Evolutionary conservation across 352 stramenopile species (phyloP).

Genomic region (Globisporangium abappressorium): DNA sequence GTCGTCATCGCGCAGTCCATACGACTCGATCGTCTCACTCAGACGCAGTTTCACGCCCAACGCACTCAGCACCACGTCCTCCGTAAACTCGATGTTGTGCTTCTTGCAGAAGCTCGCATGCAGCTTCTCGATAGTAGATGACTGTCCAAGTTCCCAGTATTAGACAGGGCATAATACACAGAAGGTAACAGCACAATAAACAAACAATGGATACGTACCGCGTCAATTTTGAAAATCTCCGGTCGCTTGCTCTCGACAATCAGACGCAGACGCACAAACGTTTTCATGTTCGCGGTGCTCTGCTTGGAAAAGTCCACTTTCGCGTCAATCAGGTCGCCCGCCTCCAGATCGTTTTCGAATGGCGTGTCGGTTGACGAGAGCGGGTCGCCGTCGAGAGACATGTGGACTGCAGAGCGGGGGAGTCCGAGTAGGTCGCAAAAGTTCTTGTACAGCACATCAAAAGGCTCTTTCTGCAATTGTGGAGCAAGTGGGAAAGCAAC

Average conservation of each 20-base stretch:
- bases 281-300: slow-evolving; percentile 42
- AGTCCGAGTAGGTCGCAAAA: slow-evolving; percentile 68
- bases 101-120: slow-evolving; percentile 61
- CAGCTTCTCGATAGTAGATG: slow-evolving; percentile 54
- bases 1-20: slow-evolving; percentile 53
- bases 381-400: slow-evolving; percentile 55
- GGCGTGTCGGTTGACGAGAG: slow-evolving; percentile 32
- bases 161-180: background rate
- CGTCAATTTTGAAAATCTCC: slow-evolving; percentile 70
- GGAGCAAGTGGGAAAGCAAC: background rate
- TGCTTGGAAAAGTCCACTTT: slow-evolving; percentile 72
- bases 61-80: slow-evolving; percentile 55
- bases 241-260: slow-evolving; percentile 49
- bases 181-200: background rate
- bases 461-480: slow-evolving; percentile 48
- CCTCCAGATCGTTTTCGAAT: slow-evolving; percentile 38
- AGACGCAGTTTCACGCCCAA: slow-evolving; percentile 40
- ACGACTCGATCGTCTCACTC: slow-evolving; percentile 40
- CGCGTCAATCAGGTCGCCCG: slow-evolving; percentile 64
- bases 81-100: slow-evolving; percentile 40
- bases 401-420: slow-evolving; percentile 50
- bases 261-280: slow-evolving; percentile 50
- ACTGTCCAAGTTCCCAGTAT: slow-evolving; percentile 19
- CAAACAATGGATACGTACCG: slow-evolving; percentile 28
- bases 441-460: slow-evolving; percentile 55